Conservation (phyloP, 2,329 filamentous ascomycete species). For the Fusarium sp. region DNA sequence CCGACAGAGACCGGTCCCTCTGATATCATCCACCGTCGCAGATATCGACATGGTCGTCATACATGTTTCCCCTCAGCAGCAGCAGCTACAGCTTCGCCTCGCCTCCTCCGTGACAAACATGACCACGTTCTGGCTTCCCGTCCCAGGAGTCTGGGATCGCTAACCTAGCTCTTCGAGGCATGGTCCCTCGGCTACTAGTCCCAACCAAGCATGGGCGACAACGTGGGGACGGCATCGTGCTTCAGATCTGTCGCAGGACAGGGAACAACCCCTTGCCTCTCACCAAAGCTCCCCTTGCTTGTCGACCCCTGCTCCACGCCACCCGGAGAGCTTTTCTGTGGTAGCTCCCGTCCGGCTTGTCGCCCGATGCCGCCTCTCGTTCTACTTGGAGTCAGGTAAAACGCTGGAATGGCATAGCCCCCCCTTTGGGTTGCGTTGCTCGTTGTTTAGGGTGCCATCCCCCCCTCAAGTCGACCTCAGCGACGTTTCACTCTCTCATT, state of each 20-base stretch:
- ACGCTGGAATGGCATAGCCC: conserved; percentile 38
- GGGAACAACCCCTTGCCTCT: conserved; percentile 48
- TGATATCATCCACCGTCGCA: conserved; percentile 7
- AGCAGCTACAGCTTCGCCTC: background rate
- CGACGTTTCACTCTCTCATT: conserved; percentile 38
- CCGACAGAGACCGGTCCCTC: background rate
- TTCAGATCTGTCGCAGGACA: conserved; percentile 63
- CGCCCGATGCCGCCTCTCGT: conserved; percentile 19
- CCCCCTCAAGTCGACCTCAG: conserved; percentile 27
- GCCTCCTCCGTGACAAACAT: conserved; percentile 1
- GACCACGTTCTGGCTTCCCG: conserved; percentile 3
- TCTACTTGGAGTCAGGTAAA: conserved; percentile 40
- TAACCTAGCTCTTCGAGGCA: conserved; percentile 8
- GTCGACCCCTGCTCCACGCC: conserved; percentile 23
- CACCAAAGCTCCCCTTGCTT: conserved; percentile 32
- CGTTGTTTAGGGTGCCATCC: conserved; percentile 29
- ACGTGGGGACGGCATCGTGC: conserved; percentile 50
- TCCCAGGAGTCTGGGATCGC: conserved; percentile 37
- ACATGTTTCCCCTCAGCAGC: conserved; percentile 27
- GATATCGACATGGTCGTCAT: conserved; percentile 12
- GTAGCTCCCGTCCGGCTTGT: conserved; percentile 24
- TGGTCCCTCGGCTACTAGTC: conserved; percentile 14
- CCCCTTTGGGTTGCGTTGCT: conserved; percentile 28
- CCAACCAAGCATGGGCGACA: conserved; percentile 33
- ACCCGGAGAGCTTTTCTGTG: conserved; percentile 36